These are phyloP conservation scores for Nannizzia gypsea DNA, from an alignment of 2,329 filamentous ascomycete species.

Conservation along the genomic window DNA sequence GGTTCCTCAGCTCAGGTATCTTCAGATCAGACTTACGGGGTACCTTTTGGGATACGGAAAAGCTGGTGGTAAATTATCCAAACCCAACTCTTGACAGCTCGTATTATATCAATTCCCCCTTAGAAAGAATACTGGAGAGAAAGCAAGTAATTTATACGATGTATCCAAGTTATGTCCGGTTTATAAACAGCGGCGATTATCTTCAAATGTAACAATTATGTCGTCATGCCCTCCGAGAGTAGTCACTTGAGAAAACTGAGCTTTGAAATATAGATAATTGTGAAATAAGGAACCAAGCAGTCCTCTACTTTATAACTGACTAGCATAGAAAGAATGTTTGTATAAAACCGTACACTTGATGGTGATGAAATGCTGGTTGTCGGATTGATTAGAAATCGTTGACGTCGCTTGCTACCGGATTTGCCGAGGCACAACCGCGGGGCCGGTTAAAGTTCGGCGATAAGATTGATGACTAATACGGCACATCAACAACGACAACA, in stretches of 20 bases:
- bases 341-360: neutral
- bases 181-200: neutral
- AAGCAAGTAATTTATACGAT: neutral
- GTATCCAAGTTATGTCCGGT: neutral
- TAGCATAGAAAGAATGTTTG: neutral
- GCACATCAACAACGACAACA: neutral
- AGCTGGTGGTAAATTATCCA: neutral
- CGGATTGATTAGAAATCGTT: neutral
- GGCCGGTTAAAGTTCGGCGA: neutral
- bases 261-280: no score
- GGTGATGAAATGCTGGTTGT: neutral
- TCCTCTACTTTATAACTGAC: no score
- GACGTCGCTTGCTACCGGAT: neutral
- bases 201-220: no score
- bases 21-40: neutral
- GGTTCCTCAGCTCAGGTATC: neutral
- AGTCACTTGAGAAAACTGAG: no score
- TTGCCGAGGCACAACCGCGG: constrained; percentile 1
- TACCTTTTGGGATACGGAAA: no score
- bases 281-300: no score
- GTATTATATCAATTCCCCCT: neutral
- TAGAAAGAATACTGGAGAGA: neutral
- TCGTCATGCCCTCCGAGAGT: no score
- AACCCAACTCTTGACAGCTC: neutral
- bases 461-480: neutral